Evolutionary conservation across 2,329 filamentous ascomycete genomes (phyloP).

Genomic region (Fonsecaea multimorphosa): DNA sequence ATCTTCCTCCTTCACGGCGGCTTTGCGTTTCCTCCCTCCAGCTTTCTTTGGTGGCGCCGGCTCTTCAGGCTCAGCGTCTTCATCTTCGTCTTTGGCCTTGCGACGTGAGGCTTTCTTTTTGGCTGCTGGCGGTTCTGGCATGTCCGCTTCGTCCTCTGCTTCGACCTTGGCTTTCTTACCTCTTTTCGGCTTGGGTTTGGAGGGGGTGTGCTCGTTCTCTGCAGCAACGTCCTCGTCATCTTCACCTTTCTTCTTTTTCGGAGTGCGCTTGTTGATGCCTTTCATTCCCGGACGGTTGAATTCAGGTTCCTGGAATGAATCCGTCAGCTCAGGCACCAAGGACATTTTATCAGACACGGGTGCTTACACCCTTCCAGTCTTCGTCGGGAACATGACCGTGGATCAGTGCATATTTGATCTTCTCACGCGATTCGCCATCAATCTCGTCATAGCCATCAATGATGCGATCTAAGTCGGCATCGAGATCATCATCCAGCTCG

Average conservation of each 20-base stretch:
- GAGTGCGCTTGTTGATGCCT: conserved; percentile 62
- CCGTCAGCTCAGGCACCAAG: conserved; percentile 16
- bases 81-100: conserved; percentile 23
- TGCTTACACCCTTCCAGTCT: conserved; percentile 85
- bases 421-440: conserved; percentile 70
- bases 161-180: conserved; percentile 43
- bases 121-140: conserved; percentile 18
- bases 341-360: not conserved
- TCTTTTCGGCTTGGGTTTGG: conserved; percentile 35
- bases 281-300: conserved; percentile 71
- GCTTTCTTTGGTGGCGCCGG: conserved; percentile 19
- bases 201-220: conserved; percentile 34
- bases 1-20: conserved; percentile 42
- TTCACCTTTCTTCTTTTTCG: conserved; percentile 43
- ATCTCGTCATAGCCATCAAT: conserved; percentile 86
- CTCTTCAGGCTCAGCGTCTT: conserved; percentile 3
- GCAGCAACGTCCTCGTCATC: conserved; percentile 42
- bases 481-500: conserved; percentile 48
- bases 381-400: conserved; percentile 82
- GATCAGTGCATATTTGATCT: conserved; percentile 72
- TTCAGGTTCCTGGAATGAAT: conserved; percentile 67
- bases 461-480: conserved; percentile 62
- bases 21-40: conserved; percentile 24
- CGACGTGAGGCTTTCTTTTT: conserved; percentile 30
- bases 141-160: conserved; percentile 39